Percentiles rank a stretch among this genome's conserved stretches.
Evolutionary conservation across 371 early-diverging fungal species (phyloP).

Genomic region (Chytridium lagenaria): DNA sequence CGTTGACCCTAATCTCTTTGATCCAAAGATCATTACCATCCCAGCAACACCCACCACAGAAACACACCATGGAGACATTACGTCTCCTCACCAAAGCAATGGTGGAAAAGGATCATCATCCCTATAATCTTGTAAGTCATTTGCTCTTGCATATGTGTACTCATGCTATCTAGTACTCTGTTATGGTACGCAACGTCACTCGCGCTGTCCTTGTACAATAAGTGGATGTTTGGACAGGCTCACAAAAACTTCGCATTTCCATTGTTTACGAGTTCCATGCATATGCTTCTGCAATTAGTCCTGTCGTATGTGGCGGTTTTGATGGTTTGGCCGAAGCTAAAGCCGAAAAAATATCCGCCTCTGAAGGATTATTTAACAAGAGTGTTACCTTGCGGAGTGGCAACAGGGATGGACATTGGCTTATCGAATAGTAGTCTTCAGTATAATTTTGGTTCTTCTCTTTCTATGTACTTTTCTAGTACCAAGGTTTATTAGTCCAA

Average conservation of each 20-base stretch:
- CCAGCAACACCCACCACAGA: no score
- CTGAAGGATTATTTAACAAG: constrained; percentile 46
- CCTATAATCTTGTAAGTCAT: background rate
- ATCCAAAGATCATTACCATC: no score
- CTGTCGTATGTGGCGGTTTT: constrained; percentile 63
- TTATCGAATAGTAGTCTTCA: constrained; percentile 87
- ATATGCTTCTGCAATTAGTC: constrained; percentile 67
- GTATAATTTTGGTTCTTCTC: no score
- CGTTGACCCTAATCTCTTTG: no score
- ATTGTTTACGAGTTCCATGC: constrained; percentile 75
- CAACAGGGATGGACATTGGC: constrained; percentile 90
- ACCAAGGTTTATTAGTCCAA: no score
- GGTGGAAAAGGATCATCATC: background rate
- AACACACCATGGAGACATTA: no score
- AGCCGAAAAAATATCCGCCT: constrained; percentile 36
- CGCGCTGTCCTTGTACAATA: constrained; percentile 82
- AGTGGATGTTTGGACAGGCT: constrained; percentile 77
- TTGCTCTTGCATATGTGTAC: no score
- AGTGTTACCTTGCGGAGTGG: constrained; percentile 83
- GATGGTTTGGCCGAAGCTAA: constrained; percentile 40
- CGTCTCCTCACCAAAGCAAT: no score
- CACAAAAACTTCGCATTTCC: constrained; percentile 80
- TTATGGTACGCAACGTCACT: constrained; percentile 71
- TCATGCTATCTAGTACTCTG: constrained; percentile 19
- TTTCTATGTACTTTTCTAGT: no score